Conservation (phyloP, 768 basidiomycete genomes). For the Pleurotus citrinopileatus region DNA sequence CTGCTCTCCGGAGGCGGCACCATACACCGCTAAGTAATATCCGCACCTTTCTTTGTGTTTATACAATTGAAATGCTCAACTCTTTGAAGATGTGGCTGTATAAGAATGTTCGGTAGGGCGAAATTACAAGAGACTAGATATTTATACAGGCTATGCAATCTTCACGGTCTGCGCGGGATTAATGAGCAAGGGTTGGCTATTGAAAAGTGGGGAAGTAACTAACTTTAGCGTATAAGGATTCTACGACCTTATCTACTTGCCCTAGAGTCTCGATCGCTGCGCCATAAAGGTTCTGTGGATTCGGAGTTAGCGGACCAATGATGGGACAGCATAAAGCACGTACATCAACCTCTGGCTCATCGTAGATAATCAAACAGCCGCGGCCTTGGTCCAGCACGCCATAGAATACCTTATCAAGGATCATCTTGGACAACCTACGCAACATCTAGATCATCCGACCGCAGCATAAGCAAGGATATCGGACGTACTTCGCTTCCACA, state of each 20-base stretch:
- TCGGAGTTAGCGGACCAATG: too few relatives aligned
- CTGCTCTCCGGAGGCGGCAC: too few relatives aligned
- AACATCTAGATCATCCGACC: neutral
- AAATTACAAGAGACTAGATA: too few relatives aligned
- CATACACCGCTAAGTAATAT: too few relatives aligned
- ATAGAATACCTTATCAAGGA: conserved; percentile 89
- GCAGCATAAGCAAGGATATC: neutral
- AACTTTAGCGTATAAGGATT: conserved; percentile 85
- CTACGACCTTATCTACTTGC: conserved; percentile 92
- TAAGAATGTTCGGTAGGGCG: too few relatives aligned
- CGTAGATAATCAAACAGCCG: conserved; percentile 89
- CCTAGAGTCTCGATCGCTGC: conserved; percentile 87
- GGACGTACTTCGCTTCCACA: conserved; percentile 85
- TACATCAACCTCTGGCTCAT: conserved; percentile 82
- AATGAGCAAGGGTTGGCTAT: neutral
- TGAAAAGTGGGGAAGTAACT: neutral
- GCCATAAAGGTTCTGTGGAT: conserved; percentile 74
- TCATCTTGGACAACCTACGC: conserved; percentile 92
- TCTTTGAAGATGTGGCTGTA: too few relatives aligned
- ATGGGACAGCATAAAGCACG: too few relatives aligned
- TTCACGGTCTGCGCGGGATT: conserved; percentile 35
- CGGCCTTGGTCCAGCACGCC: conserved; percentile 97
- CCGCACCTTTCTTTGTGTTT: too few relatives aligned
- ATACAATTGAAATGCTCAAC: too few relatives aligned
- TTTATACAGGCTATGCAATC: conserved; percentile 29